Conservation (phyloP, 2,329 filamentous ascomycete species). For the Aspergillus aculeatus region DNA sequence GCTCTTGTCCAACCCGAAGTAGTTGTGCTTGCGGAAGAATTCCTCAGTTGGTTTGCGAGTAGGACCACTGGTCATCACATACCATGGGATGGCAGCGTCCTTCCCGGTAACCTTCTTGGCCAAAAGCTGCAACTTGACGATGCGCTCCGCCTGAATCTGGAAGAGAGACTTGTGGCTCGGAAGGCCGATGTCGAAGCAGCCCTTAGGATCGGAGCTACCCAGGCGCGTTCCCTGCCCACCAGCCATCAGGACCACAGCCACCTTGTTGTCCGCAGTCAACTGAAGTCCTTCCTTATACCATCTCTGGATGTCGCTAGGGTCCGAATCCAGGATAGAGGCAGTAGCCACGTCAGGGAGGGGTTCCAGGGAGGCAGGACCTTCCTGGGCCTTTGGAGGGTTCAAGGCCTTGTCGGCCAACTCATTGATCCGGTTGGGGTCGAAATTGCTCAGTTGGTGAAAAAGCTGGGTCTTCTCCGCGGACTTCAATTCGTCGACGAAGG, state of each 20-base stretch:
- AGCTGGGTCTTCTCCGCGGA: conserved; percentile 71
- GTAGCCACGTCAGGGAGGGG: conserved; percentile 83
- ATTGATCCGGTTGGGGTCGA: conserved; percentile 87
- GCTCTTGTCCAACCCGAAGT: conserved; percentile 82
- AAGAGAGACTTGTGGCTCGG: conserved; percentile 93
- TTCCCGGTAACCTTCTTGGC: conserved; percentile 67
- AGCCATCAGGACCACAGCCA: conserved; percentile 90
- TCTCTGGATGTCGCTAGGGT: conserved; percentile 69
- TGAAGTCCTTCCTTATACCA: conserved; percentile 76
- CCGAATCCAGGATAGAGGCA: conserved; percentile 89
- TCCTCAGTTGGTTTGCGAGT: conserved; percentile 88
- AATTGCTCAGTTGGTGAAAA: conserved; percentile 75
- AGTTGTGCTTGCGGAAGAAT: conserved; percentile 86
- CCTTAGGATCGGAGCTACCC: conserved; percentile 93
- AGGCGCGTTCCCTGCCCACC: conserved; percentile 94
- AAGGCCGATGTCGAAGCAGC: conserved; percentile 94
- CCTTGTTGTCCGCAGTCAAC: conserved; percentile 66
- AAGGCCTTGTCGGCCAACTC: conserved; percentile 78
- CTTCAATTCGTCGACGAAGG: conserved; percentile 80
- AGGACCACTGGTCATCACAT: conserved; percentile 98
- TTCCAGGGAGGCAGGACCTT: conserved; percentile 62
- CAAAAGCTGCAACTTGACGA: conserved; percentile 78
- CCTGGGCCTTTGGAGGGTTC: conserved; percentile 65
- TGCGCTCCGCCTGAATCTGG: conserved; percentile 95
- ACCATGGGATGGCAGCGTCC: conserved; percentile 81